These are phyloP conservation scores for Papiliotrema nemorosa DNA, from an alignment of 1,284 basidiomycete species.

Conservation along the genomic window DNA sequence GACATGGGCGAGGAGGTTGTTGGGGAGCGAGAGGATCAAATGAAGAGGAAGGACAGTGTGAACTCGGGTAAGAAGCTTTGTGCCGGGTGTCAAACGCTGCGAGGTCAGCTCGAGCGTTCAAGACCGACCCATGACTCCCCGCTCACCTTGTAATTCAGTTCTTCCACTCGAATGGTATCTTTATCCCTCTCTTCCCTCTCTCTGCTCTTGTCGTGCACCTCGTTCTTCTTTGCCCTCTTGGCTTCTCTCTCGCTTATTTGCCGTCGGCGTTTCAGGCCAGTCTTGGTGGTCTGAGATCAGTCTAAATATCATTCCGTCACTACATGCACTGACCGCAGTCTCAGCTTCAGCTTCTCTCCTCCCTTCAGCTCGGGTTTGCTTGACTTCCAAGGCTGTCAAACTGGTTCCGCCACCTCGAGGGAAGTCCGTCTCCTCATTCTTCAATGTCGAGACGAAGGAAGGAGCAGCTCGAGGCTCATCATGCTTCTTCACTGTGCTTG, in stretches of 20 bases:
- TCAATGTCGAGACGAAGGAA: slow-evolving; percentile 49
- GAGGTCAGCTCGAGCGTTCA: slow-evolving; percentile 79
- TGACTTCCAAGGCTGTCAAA: slow-evolving; percentile 87
- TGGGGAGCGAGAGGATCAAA: slow-evolving; percentile 87
- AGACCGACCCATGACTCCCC: neutral
- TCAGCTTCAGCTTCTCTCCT: slow-evolving; percentile 78
- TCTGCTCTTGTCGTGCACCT: slow-evolving; percentile 52
- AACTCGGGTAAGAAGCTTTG: slow-evolving; percentile 82
- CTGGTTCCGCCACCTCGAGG: slow-evolving; percentile 73
- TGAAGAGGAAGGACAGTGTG: slow-evolving; percentile 84
- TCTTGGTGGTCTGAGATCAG: slow-evolving; percentile 28
- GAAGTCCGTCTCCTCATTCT: slow-evolving; percentile 82
- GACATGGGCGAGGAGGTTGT: slow-evolving; percentile 90
- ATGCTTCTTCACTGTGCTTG: neutral
- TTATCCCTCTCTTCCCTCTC: slow-evolving; percentile 42
- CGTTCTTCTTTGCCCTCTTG: slow-evolving; percentile 53
- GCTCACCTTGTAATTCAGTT: slow-evolving; percentile 12
- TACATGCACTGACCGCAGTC: slow-evolving; percentile 52
- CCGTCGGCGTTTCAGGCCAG: slow-evolving; percentile 30
- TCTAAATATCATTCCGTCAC: neutral
- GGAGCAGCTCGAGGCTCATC: slow-evolving; percentile 34
- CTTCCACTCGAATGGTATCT: slow-evolving; percentile 39
- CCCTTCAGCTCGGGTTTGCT: slow-evolving; percentile 78
- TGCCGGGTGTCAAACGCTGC: slow-evolving; percentile 83
- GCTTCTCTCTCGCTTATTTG: slow-evolving; percentile 35